A percentile compares a stretch with the other conserved stretches of the same genome.
Conservation (phyloP, 257 asterid genomes). For the Scutellaria barbata region DNA sequence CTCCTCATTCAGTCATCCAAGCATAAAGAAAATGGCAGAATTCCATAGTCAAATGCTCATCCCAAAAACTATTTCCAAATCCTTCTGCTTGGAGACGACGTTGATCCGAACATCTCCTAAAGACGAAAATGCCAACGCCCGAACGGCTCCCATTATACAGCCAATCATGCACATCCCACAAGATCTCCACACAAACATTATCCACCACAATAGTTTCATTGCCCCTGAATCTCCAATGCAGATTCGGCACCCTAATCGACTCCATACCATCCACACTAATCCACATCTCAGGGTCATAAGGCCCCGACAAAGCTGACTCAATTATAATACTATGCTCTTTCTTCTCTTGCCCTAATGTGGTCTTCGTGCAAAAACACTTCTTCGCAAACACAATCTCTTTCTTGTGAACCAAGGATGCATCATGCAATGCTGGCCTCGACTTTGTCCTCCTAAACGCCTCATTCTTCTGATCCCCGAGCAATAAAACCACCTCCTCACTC, state of each 20-base stretch:
- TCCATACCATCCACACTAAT: constrained; percentile 77
- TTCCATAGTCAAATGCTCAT: constrained; percentile 39
- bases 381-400: constrained; percentile 75
- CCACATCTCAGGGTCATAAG: constrained; percentile 81
- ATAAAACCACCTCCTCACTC: constrained; percentile 53
- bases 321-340: constrained; percentile 70
- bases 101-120: constrained; percentile 50
- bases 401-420: constrained; percentile 62
- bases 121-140: constrained; percentile 70
- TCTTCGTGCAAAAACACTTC: constrained; percentile 73
- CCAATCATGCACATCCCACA: constrained; percentile 97
- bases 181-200: constrained; percentile 57
- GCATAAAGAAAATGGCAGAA: constrained; percentile 85
- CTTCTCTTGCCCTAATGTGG: constrained; percentile 61
- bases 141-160: constrained; percentile 46
- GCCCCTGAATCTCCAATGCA: constrained; percentile 94
- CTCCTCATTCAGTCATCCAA: constrained; percentile 59
- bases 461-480: constrained; percentile 72
- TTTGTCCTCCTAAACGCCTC: constrained; percentile 74
- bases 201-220: constrained; percentile 73
- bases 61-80: constrained; percentile 24
- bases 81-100: constrained; percentile 26
- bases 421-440: constrained; percentile 46
- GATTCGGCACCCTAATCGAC: constrained; percentile 59
- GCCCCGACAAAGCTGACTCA: constrained; percentile 54